phyloP scores from a whole-genome alignment of 176 grass and related monocot genomes.

The Leersia perrieri region DNA sequence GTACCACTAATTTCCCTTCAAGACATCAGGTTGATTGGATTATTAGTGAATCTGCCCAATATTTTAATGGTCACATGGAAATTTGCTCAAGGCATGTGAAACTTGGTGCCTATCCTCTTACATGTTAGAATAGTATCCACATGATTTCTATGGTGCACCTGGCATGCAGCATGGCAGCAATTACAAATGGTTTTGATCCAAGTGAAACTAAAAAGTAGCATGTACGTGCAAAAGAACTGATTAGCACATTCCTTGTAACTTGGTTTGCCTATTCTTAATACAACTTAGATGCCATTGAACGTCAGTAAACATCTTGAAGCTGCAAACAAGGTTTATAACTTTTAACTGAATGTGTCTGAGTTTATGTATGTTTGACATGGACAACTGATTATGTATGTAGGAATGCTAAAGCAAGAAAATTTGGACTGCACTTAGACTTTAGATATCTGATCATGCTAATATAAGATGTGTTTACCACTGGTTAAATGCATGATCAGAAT shows the following conservation, averaged over 20 bases:
- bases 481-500: neutral
- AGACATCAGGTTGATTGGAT: neutral
- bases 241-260: neutral
- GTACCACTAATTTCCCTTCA: neutral
- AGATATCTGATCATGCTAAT: neutral
- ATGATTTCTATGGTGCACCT: neutral
- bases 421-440: neutral
- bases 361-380: neutral
- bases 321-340: neutral
- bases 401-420: neutral
- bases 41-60: neutral
- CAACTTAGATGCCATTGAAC: neutral
- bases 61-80: neutral
- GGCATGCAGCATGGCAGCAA: neutral
- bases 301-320: neutral
- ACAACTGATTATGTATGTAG: neutral
- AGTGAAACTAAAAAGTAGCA: neutral
- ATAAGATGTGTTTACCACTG: neutral
- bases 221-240: neutral
- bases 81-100: neutral
- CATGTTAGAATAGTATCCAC: slow-evolving; percentile 1
- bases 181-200: neutral
- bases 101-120: neutral
- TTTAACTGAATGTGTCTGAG: neutral
- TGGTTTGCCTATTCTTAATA: neutral